These are phyloP conservation scores for Peronospora belbahrii DNA, from an alignment of 352 stramenopile species.

Conservation along the genomic window DNA sequence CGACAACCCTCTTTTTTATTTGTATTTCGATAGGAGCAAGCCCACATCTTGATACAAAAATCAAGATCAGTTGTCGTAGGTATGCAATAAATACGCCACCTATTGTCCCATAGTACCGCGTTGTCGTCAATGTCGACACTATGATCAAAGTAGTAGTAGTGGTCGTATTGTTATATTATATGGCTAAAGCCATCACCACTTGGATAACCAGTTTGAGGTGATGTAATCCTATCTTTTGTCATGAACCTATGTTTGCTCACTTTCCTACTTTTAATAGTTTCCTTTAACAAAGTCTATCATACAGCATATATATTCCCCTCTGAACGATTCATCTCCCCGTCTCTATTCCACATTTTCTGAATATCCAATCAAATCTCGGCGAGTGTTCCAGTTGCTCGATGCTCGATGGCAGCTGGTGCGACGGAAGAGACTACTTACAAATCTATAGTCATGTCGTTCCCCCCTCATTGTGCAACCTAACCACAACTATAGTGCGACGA, in stretches of 20 bases:
- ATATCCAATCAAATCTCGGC: conserved; percentile 14
- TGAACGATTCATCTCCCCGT: conserved; percentile 1
- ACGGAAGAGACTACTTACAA: conserved; percentile 22
- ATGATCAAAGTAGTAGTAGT: too few relatives aligned
- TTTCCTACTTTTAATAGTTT: too few relatives aligned
- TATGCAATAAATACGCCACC: too few relatives aligned
- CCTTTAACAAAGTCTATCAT: too few relatives aligned
- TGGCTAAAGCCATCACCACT: too few relatives aligned
- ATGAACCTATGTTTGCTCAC: too few relatives aligned
- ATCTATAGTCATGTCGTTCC: neutral
- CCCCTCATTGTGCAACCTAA: conserved; percentile 15
- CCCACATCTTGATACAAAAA: neutral
- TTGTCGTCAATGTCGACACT: neutral
- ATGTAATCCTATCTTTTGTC: neutral
- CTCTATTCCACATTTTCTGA: neutral
- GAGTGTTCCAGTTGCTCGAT: conserved; percentile 21
- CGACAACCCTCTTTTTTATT: too few relatives aligned
- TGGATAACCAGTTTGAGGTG: too few relatives aligned
- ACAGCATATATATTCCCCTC: too few relatives aligned
- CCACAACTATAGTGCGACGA: conserved; percentile 14
- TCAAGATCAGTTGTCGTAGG: too few relatives aligned
- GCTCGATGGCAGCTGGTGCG: conserved; percentile 5
- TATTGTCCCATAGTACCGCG: conserved; percentile 1
- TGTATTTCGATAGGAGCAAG: too few relatives aligned
- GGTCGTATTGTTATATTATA: too few relatives aligned